Conservation (phyloP, 805 yeast species). For the Wickerhamomyces alni region DNA sequence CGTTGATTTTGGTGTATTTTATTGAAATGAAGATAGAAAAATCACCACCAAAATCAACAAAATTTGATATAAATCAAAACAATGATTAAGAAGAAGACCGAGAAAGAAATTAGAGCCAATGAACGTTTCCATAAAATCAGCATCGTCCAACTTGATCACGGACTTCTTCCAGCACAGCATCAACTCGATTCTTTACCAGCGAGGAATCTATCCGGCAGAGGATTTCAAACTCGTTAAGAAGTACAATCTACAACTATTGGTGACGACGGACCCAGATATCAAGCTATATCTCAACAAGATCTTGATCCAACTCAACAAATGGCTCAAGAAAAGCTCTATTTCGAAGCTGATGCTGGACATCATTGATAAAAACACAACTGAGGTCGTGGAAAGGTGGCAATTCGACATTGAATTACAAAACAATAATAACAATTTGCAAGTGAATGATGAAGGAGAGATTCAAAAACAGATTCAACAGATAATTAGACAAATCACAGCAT, state of each 20-base stretch:
- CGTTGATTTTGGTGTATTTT: too few relatives aligned
- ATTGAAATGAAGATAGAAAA: too few relatives aligned
- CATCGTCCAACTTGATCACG: constrained; percentile 63
- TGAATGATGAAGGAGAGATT: constrained; percentile 22
- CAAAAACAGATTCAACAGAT: constrained; percentile 80
- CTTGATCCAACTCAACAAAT: constrained; percentile 60
- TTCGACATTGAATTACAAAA: constrained; percentile 52
- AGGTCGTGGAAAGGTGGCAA: constrained; percentile 81
- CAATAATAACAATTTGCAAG: constrained; percentile 1
- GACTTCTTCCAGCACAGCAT: constrained; percentile 83
- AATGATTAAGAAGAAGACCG: not conserved
- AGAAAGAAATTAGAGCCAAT: not conserved
- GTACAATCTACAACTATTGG: constrained; percentile 71
- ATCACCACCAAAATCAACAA: too few relatives aligned
- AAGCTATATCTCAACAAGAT: constrained; percentile 60
- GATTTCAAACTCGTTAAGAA: constrained; percentile 75
- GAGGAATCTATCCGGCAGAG: constrained; percentile 86
- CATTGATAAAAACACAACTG: constrained; percentile 60
- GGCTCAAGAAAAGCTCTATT: constrained; percentile 70
- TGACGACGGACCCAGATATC: constrained; percentile 72
- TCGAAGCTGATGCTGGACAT: constrained; percentile 66
- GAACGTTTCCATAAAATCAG: constrained; percentile 52
- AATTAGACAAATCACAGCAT: constrained; percentile 82
- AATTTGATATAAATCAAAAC: not conserved
- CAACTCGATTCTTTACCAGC: constrained; percentile 75